These are phyloP conservation scores for Meyerozyma athensensis DNA, from an alignment of 1,139 yeast species.

Conservation along the genomic window DNA sequence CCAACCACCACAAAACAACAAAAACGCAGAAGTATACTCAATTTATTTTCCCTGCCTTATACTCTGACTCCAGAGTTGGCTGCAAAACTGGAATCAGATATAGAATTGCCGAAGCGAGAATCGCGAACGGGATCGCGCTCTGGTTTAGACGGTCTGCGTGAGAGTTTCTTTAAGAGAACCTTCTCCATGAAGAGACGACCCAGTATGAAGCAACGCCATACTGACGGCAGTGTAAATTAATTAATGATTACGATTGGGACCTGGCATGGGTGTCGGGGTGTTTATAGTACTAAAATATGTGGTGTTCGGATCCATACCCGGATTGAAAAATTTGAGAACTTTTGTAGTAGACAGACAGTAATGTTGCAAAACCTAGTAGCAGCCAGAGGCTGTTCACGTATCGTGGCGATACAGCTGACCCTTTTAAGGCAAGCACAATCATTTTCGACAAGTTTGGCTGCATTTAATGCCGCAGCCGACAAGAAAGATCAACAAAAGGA, in stretches of 20 bases:
- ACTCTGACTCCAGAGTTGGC: conserved; percentile 2
- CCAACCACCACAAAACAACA: background rate
- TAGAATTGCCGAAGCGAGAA: background rate
- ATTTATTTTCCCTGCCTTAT: background rate
- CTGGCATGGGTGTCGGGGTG: background rate
- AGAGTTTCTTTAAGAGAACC: conserved; percentile 1
- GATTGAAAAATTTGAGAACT: background rate
- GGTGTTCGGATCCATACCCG: background rate
- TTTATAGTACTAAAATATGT: background rate
- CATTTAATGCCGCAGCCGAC: conserved; percentile 1
- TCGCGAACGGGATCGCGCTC: background rate
- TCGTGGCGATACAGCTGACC: background rate
- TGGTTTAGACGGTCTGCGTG: background rate
- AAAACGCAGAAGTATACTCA: background rate
- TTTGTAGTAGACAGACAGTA: background rate
- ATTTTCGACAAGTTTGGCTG: background rate
- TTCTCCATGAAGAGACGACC: conserved; percentile 2
- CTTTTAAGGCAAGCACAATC: background rate
- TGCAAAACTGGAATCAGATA: background rate
- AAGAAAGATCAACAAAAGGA: conserved; percentile 13
- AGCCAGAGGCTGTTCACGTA: background rate
- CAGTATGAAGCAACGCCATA: conserved; percentile 1
- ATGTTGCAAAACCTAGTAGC: background rate
- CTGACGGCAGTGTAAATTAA: background rate
- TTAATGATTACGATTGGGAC: background rate